These are phyloP conservation scores for Rhododendron ferrugineum DNA, from an alignment of 148 eudicot genomes.

Conservation along the genomic window DNA sequence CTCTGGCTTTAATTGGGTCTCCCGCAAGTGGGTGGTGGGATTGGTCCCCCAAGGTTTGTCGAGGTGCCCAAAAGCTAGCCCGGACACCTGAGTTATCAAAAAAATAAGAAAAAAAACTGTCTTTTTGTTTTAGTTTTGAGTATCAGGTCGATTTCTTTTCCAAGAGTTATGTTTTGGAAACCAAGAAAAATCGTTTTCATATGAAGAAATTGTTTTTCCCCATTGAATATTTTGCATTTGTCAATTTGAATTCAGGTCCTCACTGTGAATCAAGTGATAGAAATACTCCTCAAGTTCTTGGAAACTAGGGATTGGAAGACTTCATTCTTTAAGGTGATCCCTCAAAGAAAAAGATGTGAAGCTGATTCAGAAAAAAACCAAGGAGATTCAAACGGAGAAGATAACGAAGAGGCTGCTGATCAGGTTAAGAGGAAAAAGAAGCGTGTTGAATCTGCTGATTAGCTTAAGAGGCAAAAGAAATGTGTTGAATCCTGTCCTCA, in stretches of 20 bases:
- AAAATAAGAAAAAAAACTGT: too few relatives aligned
- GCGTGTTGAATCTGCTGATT: slow-evolving; percentile 21
- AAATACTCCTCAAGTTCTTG: slow-evolving; percentile 84
- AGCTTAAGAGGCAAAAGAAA: background rate
- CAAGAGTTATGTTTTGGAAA: background rate
- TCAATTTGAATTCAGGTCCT: slow-evolving; percentile 53
- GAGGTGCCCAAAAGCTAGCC: too few relatives aligned
- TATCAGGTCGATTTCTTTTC: background rate
- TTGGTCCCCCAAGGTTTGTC: too few relatives aligned
- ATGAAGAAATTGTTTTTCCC: background rate
- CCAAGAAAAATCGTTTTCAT: background rate
- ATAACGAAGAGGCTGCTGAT: slow-evolving; percentile 17
- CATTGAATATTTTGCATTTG: background rate
- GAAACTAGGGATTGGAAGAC: slow-evolving; percentile 89
- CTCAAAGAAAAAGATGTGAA: slow-evolving; percentile 75
- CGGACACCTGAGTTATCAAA: too few relatives aligned
- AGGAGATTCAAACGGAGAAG: slow-evolving; percentile 20
- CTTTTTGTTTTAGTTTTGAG: background rate
- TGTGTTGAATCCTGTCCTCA: background rate
- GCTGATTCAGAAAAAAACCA: slow-evolving; percentile 24
- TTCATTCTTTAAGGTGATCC: slow-evolving; percentile 77
- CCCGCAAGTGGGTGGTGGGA: too few relatives aligned
- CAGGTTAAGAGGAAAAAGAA: slow-evolving; percentile 20
- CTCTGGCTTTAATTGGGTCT: too few relatives aligned
- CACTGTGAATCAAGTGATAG: slow-evolving; percentile 93